Conservation (phyloP, 1,139 yeast genomes). For the Geotrichum phurueaensis region DNA sequence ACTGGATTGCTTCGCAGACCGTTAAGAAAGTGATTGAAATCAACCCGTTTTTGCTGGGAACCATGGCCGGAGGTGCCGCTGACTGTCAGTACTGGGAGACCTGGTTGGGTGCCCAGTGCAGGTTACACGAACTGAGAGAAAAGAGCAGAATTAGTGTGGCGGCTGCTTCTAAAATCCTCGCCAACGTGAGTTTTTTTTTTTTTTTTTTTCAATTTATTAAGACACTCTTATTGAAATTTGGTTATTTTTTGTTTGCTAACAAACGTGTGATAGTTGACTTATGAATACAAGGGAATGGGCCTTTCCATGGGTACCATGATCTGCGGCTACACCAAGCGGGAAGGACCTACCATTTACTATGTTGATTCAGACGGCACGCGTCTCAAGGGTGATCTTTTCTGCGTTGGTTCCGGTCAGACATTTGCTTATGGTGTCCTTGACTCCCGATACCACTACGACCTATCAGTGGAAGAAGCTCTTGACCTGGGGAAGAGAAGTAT, state of each 20-base stretch:
- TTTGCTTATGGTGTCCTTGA: slow-evolving; percentile 99
- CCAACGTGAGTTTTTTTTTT: slow-evolving; percentile 42
- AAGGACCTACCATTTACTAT: slow-evolving; percentile 91
- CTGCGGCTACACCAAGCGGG: slow-evolving; percentile 93
- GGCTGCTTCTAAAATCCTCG: slow-evolving; percentile 90
- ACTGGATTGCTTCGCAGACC: slow-evolving; percentile 97
- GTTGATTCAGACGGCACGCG: slow-evolving; percentile 98
- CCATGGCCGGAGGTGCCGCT: slow-evolving; percentile 99
- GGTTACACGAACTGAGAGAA: slow-evolving; percentile 89
- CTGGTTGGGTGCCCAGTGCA: slow-evolving; percentile 95
- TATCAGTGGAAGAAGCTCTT: slow-evolving; percentile 86
- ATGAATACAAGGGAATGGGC: slow-evolving; percentile 97
- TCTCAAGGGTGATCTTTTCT: slow-evolving; percentile 87
- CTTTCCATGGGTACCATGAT: slow-evolving; percentile 98
- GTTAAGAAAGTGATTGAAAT: slow-evolving; percentile 96
- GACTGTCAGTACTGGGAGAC: slow-evolving; percentile 99
- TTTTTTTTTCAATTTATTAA: background rate
- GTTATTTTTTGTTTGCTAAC: background rate
- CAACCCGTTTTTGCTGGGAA: slow-evolving; percentile 90
- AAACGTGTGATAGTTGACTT: slow-evolving; percentile 48
- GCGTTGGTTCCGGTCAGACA: slow-evolving; percentile 99
- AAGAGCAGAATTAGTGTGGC: slow-evolving; percentile 94
- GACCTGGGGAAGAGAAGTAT: slow-evolving; percentile 92
- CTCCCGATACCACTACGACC: slow-evolving; percentile 83
- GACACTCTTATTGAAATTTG: background rate